phyloP scores from a whole-genome alignment of 257 asterid species.

The Nyctanthes arbortristis region DNA sequence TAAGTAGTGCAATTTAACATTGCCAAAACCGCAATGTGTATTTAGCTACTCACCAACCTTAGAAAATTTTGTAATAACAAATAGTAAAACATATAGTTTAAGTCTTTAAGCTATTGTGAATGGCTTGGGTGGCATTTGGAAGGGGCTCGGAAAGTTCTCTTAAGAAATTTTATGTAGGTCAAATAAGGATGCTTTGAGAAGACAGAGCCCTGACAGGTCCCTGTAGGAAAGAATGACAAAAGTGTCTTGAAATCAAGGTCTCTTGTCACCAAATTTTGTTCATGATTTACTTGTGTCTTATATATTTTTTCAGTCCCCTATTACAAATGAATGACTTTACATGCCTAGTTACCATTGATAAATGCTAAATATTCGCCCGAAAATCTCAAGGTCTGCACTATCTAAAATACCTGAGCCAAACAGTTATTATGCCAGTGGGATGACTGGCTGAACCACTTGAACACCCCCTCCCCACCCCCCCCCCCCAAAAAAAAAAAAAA shows the following conservation, averaged over 20 bases:
- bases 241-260: not conserved
- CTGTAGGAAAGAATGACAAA: not conserved
- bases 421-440: not conserved
- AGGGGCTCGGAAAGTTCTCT: no score
- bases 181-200: not conserved
- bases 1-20: not conserved
- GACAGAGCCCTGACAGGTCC: not conserved
- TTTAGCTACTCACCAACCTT: no score
- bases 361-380: not conserved
- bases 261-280: not conserved
- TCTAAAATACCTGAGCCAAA: not conserved
- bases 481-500: no score
- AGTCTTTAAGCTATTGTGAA: no score
- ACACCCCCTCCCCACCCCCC: not conserved
- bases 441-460: not conserved
- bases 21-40: not conserved
- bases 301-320: not conserved
- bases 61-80: no score
- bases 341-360: not conserved
- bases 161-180: not conserved
- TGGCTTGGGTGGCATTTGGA: no score
- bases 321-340: not conserved
- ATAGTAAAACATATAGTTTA: no score
- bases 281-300: not conserved
- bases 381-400: not conserved